Conservation (phyloP, 768 basidiomycete species). For the Rhizopogon salebrosus region DNA sequence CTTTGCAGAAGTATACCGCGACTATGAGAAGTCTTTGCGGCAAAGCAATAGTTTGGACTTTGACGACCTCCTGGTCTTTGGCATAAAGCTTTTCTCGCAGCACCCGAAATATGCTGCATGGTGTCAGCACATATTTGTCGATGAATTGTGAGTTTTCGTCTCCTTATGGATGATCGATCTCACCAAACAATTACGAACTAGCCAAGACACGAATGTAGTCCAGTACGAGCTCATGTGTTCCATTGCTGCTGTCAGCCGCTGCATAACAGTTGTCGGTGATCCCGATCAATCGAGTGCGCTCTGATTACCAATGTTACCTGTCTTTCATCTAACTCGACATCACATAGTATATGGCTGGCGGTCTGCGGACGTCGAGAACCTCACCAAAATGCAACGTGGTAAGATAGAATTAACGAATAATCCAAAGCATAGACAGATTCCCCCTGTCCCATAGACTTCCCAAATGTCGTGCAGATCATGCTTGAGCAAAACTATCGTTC, state of each 20-base stretch:
- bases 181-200: constrained; percentile 13
- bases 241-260: constrained; percentile 47
- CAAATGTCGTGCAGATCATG: constrained; percentile 58
- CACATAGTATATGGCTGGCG: constrained; percentile 78
- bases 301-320: not conserved
- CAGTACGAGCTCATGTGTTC: constrained; percentile 78
- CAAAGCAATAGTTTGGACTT: constrained; percentile 77
- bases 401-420: not conserved
- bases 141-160: constrained; percentile 21
- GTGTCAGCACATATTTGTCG: constrained; percentile 70
- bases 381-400: constrained; percentile 69
- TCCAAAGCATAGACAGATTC: not conserved
- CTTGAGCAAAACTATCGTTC: constrained; percentile 88
- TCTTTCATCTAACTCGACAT: not conserved
- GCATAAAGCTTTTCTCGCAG: constrained; percentile 55
- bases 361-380: constrained; percentile 71
- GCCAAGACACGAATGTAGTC: constrained; percentile 76
- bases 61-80: constrained; percentile 76
- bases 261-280: constrained; percentile 82
- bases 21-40: constrained; percentile 60
- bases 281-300: constrained; percentile 84
- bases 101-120: constrained; percentile 47
- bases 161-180: not conserved
- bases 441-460: constrained; percentile 47
- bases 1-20: constrained; percentile 50